Percentiles rank a stretch among this genome's conserved stretches.
These are phyloP conservation scores for Clitopilus hobsonii DNA, from an alignment of 768 basidiomycete species.

Conservation along the genomic window DNA sequence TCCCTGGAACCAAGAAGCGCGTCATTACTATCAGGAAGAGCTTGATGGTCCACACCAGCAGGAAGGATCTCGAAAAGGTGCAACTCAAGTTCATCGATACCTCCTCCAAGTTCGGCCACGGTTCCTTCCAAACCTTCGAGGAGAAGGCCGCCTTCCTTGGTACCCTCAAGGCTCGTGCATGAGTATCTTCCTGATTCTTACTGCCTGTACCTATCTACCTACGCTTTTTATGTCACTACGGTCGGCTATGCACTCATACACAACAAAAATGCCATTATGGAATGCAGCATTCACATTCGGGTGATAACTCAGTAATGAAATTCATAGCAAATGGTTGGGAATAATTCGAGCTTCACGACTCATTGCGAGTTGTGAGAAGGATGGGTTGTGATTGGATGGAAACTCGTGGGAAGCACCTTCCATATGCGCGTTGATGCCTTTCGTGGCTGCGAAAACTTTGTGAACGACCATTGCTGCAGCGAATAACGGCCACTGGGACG, in stretches of 20 bases:
- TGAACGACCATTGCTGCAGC: background rate
- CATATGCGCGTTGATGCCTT: constrained; percentile 1
- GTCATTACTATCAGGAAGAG: constrained; percentile 97
- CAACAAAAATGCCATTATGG: constrained; percentile 9
- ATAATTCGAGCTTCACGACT: too few relatives aligned
- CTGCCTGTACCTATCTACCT: constrained; percentile 20
- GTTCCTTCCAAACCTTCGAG: constrained; percentile 94
- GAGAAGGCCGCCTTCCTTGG: constrained; percentile 96
- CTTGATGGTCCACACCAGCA: constrained; percentile 92
- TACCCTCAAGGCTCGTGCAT: constrained; percentile 81
- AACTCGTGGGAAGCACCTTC: constrained; percentile 2
- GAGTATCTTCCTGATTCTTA: constrained; percentile 30
- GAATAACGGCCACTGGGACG: background rate
- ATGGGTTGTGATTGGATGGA: background rate
- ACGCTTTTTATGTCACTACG: constrained; percentile 32
- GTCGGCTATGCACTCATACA: constrained; percentile 26
- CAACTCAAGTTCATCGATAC: constrained; percentile 99
- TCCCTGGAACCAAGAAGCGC: constrained; percentile 97
- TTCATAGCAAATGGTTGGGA: too few relatives aligned
- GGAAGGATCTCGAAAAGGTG: constrained; percentile 96
- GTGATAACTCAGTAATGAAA: too few relatives aligned
- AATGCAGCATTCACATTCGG: constrained; percentile 3
- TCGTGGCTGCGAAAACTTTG: constrained; percentile 4
- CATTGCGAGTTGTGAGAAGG: too few relatives aligned
- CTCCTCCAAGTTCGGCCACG: constrained; percentile 95